Conservation (phyloP, 768 basidiomycete species). For the Tricholoma hemisulphureum region DNA sequence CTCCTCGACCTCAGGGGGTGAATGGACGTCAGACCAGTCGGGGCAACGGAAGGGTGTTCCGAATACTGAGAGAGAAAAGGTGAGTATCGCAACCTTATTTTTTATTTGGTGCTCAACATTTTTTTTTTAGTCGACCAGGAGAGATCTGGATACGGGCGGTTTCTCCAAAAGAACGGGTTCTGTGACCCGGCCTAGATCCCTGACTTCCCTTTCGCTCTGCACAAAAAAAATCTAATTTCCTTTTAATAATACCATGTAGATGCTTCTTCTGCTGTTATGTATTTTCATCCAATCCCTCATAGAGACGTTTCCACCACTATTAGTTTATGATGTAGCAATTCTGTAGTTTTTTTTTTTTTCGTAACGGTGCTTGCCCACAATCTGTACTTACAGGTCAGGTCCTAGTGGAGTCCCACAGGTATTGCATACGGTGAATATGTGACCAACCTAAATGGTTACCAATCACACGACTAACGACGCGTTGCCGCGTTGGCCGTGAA, state of each 20-base stretch:
- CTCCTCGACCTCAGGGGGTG: conserved; percentile 49
- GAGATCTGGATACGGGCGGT: conserved; percentile 74
- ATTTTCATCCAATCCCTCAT: neutral
- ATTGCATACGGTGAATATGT: too few species aligned
- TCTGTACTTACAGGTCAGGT: too few species aligned
- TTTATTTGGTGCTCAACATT: conserved; percentile 8
- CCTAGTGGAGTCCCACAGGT: too few species aligned
- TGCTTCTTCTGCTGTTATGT: neutral
- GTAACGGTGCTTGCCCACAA: too few species aligned
- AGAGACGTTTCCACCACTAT: neutral
- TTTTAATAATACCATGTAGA: conserved; percentile 1
- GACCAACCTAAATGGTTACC: too few species aligned
- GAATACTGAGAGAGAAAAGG: conserved; percentile 80
- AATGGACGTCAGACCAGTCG: conserved; percentile 32
- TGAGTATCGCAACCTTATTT: conserved; percentile 26
- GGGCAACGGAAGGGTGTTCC: conserved; percentile 57
- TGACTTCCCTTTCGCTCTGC: neutral
- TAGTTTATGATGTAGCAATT: too few species aligned
- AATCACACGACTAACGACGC: too few species aligned
- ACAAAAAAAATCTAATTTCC: neutral
- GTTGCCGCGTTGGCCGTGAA: too few species aligned
- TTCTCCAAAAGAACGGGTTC: conserved; percentile 59
- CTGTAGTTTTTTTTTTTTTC: too few species aligned
- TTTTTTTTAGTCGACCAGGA: conserved; percentile 56
- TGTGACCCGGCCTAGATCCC: conserved; percentile 25